Evolutionary conservation across 2,329 filamentous ascomycete species (phyloP), one percentile per base, ranked within the genome.

Genomic region (Fusarium pseudocircinatum): DNA sequence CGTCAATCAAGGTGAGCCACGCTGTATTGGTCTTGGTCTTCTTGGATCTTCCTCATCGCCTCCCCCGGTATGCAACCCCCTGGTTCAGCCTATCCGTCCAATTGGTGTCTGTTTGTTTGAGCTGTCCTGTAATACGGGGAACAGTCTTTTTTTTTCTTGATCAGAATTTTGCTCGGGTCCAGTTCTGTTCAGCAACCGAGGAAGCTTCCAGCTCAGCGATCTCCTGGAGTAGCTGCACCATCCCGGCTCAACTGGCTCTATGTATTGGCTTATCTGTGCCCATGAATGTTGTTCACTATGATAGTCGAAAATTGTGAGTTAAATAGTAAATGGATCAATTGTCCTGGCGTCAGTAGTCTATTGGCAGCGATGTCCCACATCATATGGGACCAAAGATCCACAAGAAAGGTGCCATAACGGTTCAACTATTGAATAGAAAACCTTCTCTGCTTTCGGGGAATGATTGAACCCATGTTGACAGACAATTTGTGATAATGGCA

Each of bases 321-420:
- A 32, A 26, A 22, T 28, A 30, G 20, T 47, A 47, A 47, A 62
- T 69, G 63, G 58, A 56, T 60, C 58, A 69, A 53, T 63, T 60
- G 28, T 75, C 71, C 74, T 70, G 65, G 12, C 16, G 30, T 24
- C 20, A 24, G 30, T 24, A 18, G 64, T 61, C 76, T 18, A 14
- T 50, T 32, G 40, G 59, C 56, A 47, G 59, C 57, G 47, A 68
- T 74, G 69, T 74, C 58, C 60, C 63, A 63, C 69, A 36, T 36
- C 34, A 16, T 16, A 49, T 62, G 62, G 61, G n/a, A 60, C 72
- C 68, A 66, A 43, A 64, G 67, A 59, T 69, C 70, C 74, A 78
- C 73, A 52, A 50, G 64, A 69, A 68, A 75, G 73, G 70, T 42
- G 30, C 73, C 78, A 46, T 77, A 76, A 75, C 49, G 30, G 13